Conservation (phyloP, 164 flowering plant genomes). For the Litsea cubeba region DNA sequence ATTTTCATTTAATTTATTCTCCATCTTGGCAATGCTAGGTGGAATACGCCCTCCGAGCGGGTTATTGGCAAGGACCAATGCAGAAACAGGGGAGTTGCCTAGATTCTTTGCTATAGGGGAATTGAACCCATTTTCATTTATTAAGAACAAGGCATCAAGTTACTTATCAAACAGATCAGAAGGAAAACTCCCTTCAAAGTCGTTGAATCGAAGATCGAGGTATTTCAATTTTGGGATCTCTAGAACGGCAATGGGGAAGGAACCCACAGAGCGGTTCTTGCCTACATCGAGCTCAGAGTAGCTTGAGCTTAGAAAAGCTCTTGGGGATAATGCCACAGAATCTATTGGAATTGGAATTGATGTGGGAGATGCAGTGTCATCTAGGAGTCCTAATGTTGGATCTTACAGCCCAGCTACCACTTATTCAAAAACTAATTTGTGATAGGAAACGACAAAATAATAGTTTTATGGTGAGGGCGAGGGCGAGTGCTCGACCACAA, state of each 20-base stretch:
- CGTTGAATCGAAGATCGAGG: slow-evolving; percentile 63
- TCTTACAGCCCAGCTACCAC: too few species aligned
- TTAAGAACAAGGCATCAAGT: slow-evolving; percentile 64
- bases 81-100: slow-evolving; percentile 62
- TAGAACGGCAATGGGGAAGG: slow-evolving; percentile 56
- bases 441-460: too few species aligned
- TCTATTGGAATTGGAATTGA: slow-evolving; percentile 64
- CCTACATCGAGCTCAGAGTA: slow-evolving; percentile 65
- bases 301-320: slow-evolving; percentile 33
- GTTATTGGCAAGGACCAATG: slow-evolving; percentile 58
- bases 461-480: too few species aligned
- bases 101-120: slow-evolving; percentile 52
- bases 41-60: slow-evolving; percentile 69
- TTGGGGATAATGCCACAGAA: slow-evolving; percentile 71
- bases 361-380: slow-evolving; percentile 64
- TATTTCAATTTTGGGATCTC: slow-evolving; percentile 41
- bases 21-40: slow-evolving; percentile 58
- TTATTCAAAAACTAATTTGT: too few species aligned
- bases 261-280: slow-evolving; percentile 74
- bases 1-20: slow-evolving; percentile 47
- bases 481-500: too few species aligned
- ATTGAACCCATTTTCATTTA: slow-evolving; percentile 65
- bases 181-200: slow-evolving; percentile 70
- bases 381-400: slow-evolving; percentile 26
- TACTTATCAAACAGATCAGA: slow-evolving; percentile 43